Percentiles rank a stretch among this genome's conserved stretches.
Conservation (phyloP, 148 eudicot genomes). For the Heliamphora exappendiculata region DNA sequence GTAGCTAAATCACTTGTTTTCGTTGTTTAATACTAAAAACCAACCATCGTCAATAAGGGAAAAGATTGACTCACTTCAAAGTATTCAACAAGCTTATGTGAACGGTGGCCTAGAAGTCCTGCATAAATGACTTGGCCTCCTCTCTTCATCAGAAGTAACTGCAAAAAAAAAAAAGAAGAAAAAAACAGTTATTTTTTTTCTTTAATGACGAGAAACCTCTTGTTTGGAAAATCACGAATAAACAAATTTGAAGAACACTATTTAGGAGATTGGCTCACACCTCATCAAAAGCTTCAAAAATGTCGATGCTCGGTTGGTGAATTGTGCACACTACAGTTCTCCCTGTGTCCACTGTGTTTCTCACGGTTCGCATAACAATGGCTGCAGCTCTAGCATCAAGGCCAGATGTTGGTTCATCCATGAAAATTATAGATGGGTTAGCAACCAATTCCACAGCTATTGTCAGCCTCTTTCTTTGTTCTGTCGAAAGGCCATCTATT, state of each 20-base stretch:
- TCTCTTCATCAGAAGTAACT: conserved; percentile 73
- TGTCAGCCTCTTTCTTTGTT: conserved; percentile 66
- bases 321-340: conserved; percentile 82
- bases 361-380: conserved; percentile 71
- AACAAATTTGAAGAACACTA: neutral
- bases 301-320: conserved; percentile 82
- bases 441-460: conserved; percentile 73
- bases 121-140: conserved; percentile 71
- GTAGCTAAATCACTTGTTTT: too few relatives aligned
- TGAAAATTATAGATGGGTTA: conserved; percentile 72
- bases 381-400: conserved; percentile 95
- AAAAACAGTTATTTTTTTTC: neutral
- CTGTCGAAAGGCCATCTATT: conserved; percentile 58
- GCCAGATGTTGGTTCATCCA: conserved; percentile 94
- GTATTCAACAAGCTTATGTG: conserved; percentile 52
- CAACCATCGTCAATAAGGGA: neutral
- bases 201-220: too few relatives aligned
- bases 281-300: conserved; percentile 86
- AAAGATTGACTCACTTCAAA: conserved; percentile 46
- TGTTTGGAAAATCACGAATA: neutral
- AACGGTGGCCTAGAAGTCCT: conserved; percentile 58
- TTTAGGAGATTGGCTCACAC: conserved; percentile 10
- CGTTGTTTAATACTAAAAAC: neutral
- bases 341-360: conserved; percentile 73
- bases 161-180: conserved; percentile 11